Evolutionary conservation across 495 filamentous ascomycete genomes (phyloP).

Genomic region (Trypethelium eluteriae): DNA sequence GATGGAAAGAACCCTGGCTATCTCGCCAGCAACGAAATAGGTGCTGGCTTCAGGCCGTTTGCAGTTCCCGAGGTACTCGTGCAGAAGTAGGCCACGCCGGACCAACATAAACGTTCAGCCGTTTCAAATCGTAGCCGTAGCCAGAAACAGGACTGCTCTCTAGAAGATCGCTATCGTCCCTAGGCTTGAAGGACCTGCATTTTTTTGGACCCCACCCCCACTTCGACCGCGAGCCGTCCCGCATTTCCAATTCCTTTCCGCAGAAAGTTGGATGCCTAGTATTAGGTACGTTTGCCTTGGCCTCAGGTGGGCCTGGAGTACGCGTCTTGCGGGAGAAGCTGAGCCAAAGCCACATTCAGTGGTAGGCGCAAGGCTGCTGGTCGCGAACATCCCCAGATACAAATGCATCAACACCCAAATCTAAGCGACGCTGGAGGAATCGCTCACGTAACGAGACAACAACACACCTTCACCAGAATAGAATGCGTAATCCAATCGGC

Average conservation of each 20-base stretch:
- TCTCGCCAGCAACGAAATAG: not conserved
- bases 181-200: not conserved
- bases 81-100: not conserved
- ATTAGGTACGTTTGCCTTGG: not conserved
- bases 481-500: not conserved
- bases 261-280: not conserved
- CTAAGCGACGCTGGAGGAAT: no score
- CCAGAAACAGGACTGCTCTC: not conserved
- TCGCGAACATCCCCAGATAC: no score
- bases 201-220: not conserved
- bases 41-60: no score
- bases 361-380: no score
- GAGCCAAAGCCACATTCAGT: not conserved
- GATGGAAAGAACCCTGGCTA: not conserved
- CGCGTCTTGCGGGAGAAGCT: not conserved
- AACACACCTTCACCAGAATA: not conserved
- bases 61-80: not conserved
- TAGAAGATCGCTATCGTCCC: not conserved
- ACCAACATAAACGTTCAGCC: constrained; percentile 3
- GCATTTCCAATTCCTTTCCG: constrained; percentile 9
- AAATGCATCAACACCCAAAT: no score
- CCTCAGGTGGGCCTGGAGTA: not conserved
- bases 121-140: not conserved
- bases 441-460: not conserved
- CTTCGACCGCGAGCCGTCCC: constrained; percentile 2